phyloP scores from a whole-genome alignment of 371 early-diverging fungal species.

The Rhizopus sp. region DNA sequence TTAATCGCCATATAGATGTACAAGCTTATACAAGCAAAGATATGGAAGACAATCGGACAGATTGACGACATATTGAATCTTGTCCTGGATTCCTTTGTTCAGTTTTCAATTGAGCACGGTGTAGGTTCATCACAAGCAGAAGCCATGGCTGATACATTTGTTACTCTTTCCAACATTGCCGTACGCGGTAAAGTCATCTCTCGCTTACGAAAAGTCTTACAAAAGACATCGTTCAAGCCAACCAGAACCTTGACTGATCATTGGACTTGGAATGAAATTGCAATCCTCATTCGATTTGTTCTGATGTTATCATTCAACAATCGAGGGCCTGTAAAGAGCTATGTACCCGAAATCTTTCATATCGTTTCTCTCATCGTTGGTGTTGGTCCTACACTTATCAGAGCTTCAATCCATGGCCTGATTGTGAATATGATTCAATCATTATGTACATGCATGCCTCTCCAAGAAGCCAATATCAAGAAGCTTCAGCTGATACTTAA shows the following conservation, averaged over 20 bases:
- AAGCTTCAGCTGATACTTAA: slow-evolving; percentile 61
- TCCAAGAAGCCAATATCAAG: slow-evolving; percentile 64
- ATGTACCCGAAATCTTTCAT: slow-evolving; percentile 87
- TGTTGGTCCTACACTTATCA: slow-evolving; percentile 81
- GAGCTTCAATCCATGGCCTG: slow-evolving; percentile 89
- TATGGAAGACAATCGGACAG: slow-evolving; percentile 82
- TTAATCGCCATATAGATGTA: slow-evolving; percentile 58
- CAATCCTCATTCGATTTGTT: slow-evolving; percentile 82
- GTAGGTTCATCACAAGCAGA: slow-evolving; percentile 82
- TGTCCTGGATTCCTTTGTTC: slow-evolving; percentile 81
- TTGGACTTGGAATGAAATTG: slow-evolving; percentile 86
- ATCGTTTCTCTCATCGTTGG: slow-evolving; percentile 82
- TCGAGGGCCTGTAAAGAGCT: slow-evolving; percentile 68
- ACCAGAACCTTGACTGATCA: slow-evolving; percentile 76
- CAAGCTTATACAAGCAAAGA: slow-evolving; percentile 79
- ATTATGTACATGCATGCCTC: slow-evolving; percentile 73
- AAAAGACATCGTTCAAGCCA: slow-evolving; percentile 77
- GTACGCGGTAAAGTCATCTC: slow-evolving; percentile 81
- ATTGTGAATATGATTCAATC: slow-evolving; percentile 90
- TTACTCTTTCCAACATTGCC: slow-evolving; percentile 82
- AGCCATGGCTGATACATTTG: slow-evolving; percentile 84
- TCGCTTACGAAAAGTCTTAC: slow-evolving; percentile 72
- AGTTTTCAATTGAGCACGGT: slow-evolving; percentile 79
- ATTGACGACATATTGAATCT: slow-evolving; percentile 81
- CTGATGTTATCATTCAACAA: slow-evolving; percentile 92